Percentiles rank a stretch among this genome's conserved stretches.
phyloP scores from a whole-genome alignment of 345 rosid genomes.

The Brassica rapa region DNA sequence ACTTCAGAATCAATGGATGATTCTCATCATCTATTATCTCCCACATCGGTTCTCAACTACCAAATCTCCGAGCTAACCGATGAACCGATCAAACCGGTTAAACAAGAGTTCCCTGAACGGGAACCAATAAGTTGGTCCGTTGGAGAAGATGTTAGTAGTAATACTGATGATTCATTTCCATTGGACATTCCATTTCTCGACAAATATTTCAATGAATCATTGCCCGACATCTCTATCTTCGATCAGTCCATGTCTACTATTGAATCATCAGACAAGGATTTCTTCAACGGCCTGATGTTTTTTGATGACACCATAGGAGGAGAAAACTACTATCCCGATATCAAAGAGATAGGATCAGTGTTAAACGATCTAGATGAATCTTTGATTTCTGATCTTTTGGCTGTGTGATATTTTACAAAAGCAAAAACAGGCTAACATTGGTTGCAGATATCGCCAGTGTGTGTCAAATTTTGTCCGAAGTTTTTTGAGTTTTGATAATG shows the following conservation, averaged over 20 bases:
- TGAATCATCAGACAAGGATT: constrained; percentile 37
- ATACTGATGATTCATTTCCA: constrained; percentile 43
- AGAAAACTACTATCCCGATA: constrained; percentile 30
- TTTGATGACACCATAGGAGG: constrained; percentile 35
- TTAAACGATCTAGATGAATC: constrained; percentile 79
- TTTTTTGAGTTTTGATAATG: constrained; percentile 12
- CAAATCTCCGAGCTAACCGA: constrained; percentile 44
- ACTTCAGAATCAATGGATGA: constrained; percentile 61
- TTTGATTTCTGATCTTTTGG: constrained; percentile 57
- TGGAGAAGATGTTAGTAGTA: constrained; percentile 15
- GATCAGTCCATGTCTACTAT: constrained; percentile 41
- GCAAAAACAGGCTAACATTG: not conserved
- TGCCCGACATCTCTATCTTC: constrained; percentile 57
- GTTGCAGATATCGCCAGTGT: constrained; percentile 23
- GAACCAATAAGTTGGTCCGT: constrained; percentile 19
- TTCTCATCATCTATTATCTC: constrained; percentile 58
- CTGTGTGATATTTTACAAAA: constrained; percentile 35
- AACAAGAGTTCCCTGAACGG: constrained; percentile 25
- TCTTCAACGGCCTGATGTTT: constrained; percentile 41
- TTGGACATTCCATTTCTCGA: constrained; percentile 57
- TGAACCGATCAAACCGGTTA: constrained; percentile 25
- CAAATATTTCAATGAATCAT: constrained; percentile 59
- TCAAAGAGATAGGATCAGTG: constrained; percentile 46
- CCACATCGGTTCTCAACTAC: constrained; percentile 84
- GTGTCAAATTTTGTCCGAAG: constrained; percentile 35